phyloP scores from a whole-genome alignment of 768 basidiomycete genomes.

The Suillus cothurnatus region DNA sequence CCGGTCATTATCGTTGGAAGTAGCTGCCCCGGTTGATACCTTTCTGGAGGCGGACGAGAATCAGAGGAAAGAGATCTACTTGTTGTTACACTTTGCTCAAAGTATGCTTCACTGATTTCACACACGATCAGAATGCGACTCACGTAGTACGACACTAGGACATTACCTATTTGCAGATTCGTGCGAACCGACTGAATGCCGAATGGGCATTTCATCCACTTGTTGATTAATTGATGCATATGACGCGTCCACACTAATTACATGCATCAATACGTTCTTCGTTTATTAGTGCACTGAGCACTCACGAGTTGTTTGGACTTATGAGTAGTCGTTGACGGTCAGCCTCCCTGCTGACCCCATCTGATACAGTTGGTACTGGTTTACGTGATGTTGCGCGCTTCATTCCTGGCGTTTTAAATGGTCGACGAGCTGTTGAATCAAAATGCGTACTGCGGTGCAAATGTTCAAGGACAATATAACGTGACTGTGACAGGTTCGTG shows the following conservation, averaged over 20 bases:
- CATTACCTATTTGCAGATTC: slow-evolving; percentile 8
- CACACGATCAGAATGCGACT: neutral
- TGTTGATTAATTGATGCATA: slow-evolving; percentile 4
- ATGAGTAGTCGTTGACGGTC: neutral
- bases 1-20: slow-evolving; percentile 66
- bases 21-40: slow-evolving; percentile 64
- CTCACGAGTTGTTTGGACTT: slow-evolving; percentile 3
- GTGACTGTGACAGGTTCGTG: slow-evolving; percentile 6
- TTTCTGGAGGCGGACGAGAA: slow-evolving; percentile 26
- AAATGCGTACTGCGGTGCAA: slow-evolving; percentile 11
- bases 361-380: slow-evolving; percentile 16
- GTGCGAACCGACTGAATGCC: slow-evolving; percentile 6
- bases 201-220: slow-evolving; percentile 7
- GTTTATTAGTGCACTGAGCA: neutral
- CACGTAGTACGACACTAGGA: neutral
- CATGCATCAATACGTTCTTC: neutral
- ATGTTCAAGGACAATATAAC: slow-evolving; percentile 17
- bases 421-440: neutral
- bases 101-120: slow-evolving; percentile 12
- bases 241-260: neutral
- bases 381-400: slow-evolving; percentile 23
- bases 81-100: neutral
- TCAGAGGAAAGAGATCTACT: slow-evolving; percentile 5
- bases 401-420: neutral
- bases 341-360: neutral